Conservation (phyloP, 345 rosid species). For the Euphorbia lathyris region DNA sequence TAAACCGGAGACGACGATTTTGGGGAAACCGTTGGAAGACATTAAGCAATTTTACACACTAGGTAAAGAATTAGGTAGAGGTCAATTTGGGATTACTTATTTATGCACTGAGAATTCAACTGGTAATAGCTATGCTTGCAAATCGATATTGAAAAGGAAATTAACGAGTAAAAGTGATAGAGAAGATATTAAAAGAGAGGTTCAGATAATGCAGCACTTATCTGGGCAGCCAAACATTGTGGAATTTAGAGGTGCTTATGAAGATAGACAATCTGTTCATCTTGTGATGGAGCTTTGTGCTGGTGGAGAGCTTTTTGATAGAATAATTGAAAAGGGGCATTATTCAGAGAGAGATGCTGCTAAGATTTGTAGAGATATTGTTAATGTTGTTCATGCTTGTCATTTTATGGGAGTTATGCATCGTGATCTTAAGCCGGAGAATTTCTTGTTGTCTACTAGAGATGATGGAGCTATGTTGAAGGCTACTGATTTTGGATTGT, state of each 20-base stretch:
- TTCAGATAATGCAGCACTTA: slow-evolving; percentile 78
- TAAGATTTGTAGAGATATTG: slow-evolving; percentile 48
- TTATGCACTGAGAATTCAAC: slow-evolving; percentile 69
- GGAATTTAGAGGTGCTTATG: slow-evolving; percentile 71
- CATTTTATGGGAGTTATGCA: slow-evolving; percentile 91
- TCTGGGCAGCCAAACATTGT: slow-evolving; percentile 84
- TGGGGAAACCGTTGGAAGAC: slow-evolving; percentile 73
- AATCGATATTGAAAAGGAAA: slow-evolving; percentile 74
- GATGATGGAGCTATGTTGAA: slow-evolving; percentile 63
- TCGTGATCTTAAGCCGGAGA: slow-evolving; percentile 90
- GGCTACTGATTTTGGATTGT: slow-evolving; percentile 82
- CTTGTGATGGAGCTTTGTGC: slow-evolving; percentile 89
- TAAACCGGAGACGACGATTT: slow-evolving; percentile 39
- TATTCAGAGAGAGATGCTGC: slow-evolving; percentile 83
- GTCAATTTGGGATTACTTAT: slow-evolving; percentile 79
- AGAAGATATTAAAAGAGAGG: slow-evolving; percentile 73
- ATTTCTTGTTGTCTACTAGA: slow-evolving; percentile 68
- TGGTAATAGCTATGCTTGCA: slow-evolving; percentile 68
- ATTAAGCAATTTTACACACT: slow-evolving; percentile 48
- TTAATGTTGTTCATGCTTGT: slow-evolving; percentile 76
- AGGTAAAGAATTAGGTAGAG: slow-evolving; percentile 76
- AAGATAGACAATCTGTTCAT: slow-evolving; percentile 76
- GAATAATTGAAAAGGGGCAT: slow-evolving; percentile 66
- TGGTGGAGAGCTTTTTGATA: slow-evolving; percentile 91
- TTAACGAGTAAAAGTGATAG: slow-evolving; percentile 51